Evolutionary conservation across 345 rosid genomes (phyloP).

Genomic region (Gossypium raimondii): DNA sequence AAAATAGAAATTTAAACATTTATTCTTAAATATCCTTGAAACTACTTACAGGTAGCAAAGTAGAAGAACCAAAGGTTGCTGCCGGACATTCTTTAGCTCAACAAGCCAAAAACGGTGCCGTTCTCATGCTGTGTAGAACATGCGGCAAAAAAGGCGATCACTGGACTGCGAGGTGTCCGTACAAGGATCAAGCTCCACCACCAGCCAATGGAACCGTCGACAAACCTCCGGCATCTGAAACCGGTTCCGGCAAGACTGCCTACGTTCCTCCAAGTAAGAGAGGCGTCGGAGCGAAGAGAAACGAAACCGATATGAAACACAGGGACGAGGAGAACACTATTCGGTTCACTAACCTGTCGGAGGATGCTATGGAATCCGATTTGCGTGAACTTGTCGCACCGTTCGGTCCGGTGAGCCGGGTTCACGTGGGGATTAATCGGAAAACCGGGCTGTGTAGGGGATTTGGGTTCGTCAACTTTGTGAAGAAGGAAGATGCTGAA

Average conservation of each 20-base stretch:
- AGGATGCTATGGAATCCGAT: conserved; percentile 82
- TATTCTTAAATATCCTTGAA: too few relatives aligned
- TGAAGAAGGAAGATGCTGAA: conserved; percentile 80
- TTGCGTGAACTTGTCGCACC: conserved; percentile 77
- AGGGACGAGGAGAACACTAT: conserved; percentile 92
- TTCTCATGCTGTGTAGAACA: conserved; percentile 80
- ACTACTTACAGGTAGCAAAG: conserved; percentile 49
- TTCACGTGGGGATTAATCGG: conserved; percentile 81
- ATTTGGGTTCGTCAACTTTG: conserved; percentile 83
- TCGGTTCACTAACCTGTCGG: conserved; percentile 73
- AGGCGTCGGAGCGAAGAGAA: conserved; percentile 55
- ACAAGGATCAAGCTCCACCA: conserved; percentile 77
- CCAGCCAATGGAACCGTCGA: conserved; percentile 43
- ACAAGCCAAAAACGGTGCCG: conserved; percentile 64
- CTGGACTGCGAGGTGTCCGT: conserved; percentile 87
- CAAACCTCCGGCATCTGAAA: conserved; percentile 51
- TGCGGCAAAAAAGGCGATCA: conserved; percentile 92
- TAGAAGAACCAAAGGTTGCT: conserved; percentile 51
- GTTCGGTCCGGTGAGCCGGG: conserved; percentile 76
- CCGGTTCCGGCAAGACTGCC: conserved; percentile 45
- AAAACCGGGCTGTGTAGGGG: conserved; percentile 84
- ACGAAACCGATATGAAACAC: conserved; percentile 78
- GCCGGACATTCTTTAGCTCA: conserved; percentile 55
- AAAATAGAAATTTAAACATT: too few relatives aligned
- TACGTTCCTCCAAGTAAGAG: conserved; percentile 81